A percentile compares a stretch with the other conserved stretches of the same genome.
phyloP scores from a whole-genome alignment of 2,329 filamentous ascomycete genomes.

The Berkeleyomyces rouxiae region DNA sequence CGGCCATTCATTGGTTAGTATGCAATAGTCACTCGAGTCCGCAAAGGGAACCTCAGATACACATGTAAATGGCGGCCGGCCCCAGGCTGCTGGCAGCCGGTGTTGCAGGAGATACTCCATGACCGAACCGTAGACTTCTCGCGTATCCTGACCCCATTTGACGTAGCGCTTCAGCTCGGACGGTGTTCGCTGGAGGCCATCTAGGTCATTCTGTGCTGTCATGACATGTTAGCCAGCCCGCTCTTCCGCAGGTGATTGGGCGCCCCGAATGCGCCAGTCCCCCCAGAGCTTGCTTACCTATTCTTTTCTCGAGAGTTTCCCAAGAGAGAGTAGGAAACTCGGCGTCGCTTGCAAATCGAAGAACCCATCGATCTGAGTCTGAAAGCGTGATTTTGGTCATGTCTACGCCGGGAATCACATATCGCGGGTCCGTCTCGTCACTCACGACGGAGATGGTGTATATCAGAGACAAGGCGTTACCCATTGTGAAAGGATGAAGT shows the following conservation, averaged over 20 bases:
- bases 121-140: conserved; percentile 60
- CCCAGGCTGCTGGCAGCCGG: conserved; percentile 53
- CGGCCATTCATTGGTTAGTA: conserved; percentile 85
- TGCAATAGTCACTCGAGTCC: conserved; percentile 42
- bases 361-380: conserved; percentile 12
- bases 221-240: not conserved
- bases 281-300: conserved; percentile 2
- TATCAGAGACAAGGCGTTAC: conserved; percentile 10
- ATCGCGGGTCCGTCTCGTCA: conserved; percentile 4
- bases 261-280: not conserved
- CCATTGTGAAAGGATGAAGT: conserved; percentile 3
- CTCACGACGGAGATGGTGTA: conserved; percentile 2
- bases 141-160: conserved; percentile 54
- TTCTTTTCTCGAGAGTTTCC: conserved; percentile 4
- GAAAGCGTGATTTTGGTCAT: conserved; percentile 10
- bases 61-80: conserved; percentile 37
- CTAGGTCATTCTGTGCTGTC: conserved; percentile 42
- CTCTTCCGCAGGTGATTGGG: not conserved
- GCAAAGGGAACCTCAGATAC: conserved; percentile 34
- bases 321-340: conserved; percentile 10
- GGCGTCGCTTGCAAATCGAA: conserved; percentile 7
- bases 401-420: conserved; percentile 13
- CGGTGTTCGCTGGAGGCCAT: conserved; percentile 61
- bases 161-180: conserved; percentile 69
- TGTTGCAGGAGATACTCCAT: conserved; percentile 61